Conservation (phyloP, 768 basidiomycete species). For the Tricholoma terreum region DNA sequence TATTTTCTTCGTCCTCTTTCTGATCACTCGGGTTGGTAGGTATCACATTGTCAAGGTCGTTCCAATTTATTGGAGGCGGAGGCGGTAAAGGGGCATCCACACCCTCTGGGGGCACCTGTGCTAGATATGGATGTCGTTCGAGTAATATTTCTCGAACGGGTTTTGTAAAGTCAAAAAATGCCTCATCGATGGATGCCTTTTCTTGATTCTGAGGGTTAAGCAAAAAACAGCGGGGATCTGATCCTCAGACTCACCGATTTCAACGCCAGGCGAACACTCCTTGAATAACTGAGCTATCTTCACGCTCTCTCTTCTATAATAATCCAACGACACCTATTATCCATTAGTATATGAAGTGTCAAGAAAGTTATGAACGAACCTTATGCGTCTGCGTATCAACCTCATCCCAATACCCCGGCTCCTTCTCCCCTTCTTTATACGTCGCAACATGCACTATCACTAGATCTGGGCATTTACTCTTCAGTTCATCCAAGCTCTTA, state of each 20-base stretch:
- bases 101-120: constrained; percentile 66
- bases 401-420: constrained; percentile 91
- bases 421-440: constrained; percentile 80
- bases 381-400: constrained; percentile 91
- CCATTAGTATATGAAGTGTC: background rate
- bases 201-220: constrained; percentile 44
- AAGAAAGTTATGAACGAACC: constrained; percentile 36
- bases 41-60: constrained; percentile 56
- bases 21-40: constrained; percentile 41
- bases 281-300: constrained; percentile 86
- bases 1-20: background rate
- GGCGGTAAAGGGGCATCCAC: constrained; percentile 76
- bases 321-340: constrained; percentile 84
- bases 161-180: constrained; percentile 87
- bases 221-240: background rate
- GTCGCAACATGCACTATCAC: constrained; percentile 92
- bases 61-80: constrained; percentile 66
- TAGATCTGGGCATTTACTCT: constrained; percentile 82
- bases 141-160: constrained; percentile 77
- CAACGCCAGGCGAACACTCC: constrained; percentile 71
- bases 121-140: constrained; percentile 72
- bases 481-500: constrained; percentile 59
- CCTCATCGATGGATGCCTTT: constrained; percentile 97
- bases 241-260: constrained; percentile 58
- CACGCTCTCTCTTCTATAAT: constrained; percentile 85